Conservation (phyloP, 2,329 filamentous ascomycete species). For the Apiospora aurea region DNA sequence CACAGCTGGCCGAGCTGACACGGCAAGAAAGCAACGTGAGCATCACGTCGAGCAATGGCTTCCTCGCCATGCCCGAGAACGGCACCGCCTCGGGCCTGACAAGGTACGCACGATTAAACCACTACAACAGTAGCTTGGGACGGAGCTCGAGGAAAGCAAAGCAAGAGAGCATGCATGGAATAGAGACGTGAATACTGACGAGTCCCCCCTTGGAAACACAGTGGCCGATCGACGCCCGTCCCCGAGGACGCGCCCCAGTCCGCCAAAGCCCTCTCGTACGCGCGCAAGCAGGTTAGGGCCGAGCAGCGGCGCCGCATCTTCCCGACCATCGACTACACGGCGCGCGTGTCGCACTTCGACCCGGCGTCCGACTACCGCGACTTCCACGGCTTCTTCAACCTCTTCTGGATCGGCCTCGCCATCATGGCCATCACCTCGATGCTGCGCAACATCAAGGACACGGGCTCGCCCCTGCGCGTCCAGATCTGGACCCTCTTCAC, state of each 20-base stretch:
- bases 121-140: background rate
- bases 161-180: no score
- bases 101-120: constrained; percentile 46
- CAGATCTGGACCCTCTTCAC: constrained; percentile 90
- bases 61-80: constrained; percentile 44
- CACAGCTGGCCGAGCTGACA: constrained; percentile 54
- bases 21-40: constrained; percentile 47
- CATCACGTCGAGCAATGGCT: constrained; percentile 43
- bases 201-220: constrained; percentile 43
- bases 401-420: constrained; percentile 96
- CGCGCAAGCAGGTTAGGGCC: constrained; percentile 82
- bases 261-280: constrained; percentile 82
- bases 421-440: constrained; percentile 98
- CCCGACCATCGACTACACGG: constrained; percentile 89
- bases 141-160: background rate
- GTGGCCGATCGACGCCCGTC: constrained; percentile 83
- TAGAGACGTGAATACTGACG: background rate
- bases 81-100: constrained; percentile 51
- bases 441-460: constrained; percentile 92
- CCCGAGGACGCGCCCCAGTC: constrained; percentile 93
- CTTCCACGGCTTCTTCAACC: constrained; percentile 95
- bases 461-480: constrained; percentile 83
- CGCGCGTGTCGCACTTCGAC: constrained; percentile 94
- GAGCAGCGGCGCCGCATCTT: constrained; percentile 86
- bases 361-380: constrained; percentile 90